A percentile compares a stretch with the other conserved stretches of the same genome.
These are phyloP conservation scores for Forsythia suspensa DNA, from an alignment of 257 asterid genomes.

Conservation along the genomic window DNA sequence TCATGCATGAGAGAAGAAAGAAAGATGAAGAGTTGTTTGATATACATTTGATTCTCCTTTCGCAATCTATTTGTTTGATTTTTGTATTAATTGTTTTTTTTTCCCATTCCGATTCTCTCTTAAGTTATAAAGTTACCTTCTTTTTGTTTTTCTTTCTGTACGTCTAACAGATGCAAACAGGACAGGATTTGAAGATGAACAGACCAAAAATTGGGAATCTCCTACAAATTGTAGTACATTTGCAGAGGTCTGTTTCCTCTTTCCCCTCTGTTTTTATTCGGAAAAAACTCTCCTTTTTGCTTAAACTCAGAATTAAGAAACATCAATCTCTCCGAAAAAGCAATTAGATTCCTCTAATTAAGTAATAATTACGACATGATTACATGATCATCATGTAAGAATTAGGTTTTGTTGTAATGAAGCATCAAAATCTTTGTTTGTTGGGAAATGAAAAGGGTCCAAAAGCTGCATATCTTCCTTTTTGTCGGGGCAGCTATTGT, in stretches of 20 bases:
- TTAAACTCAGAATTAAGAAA: background rate
- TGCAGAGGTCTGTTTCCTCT: constrained; percentile 55
- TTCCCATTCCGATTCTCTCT: constrained; percentile 20
- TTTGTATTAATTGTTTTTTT: background rate
- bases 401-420: constrained; percentile 6
- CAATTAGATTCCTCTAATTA: constrained; percentile 6
- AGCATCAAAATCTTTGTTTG: constrained; percentile 44
- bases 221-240: constrained; percentile 59
- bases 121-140: constrained; percentile 39
- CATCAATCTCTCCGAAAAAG: background rate
- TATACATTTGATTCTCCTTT: constrained; percentile 14
- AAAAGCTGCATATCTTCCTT: constrained; percentile 88
- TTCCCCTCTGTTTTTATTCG: background rate
- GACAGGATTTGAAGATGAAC: constrained; percentile 77
- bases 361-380: constrained; percentile 38
- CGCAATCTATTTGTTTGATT: background rate
- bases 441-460: constrained; percentile 80
- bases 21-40: background rate
- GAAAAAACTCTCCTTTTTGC: background rate
- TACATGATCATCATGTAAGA: constrained; percentile 2
- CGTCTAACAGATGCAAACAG: constrained; percentile 56
- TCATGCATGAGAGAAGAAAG: background rate
- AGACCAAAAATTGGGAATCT: constrained; percentile 74
- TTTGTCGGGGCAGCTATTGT: constrained; percentile 75
- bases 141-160: constrained; percentile 16